phyloP scores from a whole-genome alignment of 495 filamentous ascomycete genomes.

The Hypoxylon fragiforme region DNA sequence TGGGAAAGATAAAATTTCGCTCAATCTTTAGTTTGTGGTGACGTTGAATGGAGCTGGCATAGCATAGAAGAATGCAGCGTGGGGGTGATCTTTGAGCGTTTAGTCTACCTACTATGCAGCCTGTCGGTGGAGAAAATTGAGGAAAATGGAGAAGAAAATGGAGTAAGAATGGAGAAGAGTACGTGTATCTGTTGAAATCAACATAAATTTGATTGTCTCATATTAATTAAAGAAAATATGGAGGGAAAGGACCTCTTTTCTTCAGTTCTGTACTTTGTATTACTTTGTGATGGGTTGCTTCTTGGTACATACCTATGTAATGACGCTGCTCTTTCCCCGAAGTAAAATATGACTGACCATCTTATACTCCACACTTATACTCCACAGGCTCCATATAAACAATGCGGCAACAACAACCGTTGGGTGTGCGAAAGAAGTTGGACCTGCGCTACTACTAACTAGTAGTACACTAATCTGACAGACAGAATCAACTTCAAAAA shows the following conservation, averaged over 20 bases:
- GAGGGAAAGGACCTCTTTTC: conserved; percentile 10
- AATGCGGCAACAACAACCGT: conserved; percentile 26
- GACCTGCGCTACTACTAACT: conserved; percentile 7
- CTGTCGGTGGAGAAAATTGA: conserved; percentile 26
- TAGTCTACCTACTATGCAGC: conserved; percentile 10
- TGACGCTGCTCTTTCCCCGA: conserved; percentile 22
- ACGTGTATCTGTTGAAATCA: conserved; percentile 27
- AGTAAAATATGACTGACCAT: conserved; percentile 12
- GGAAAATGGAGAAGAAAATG: background rate
- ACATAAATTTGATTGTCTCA: conserved; percentile 16
- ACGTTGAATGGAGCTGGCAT: conserved; percentile 7
- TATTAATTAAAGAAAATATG: conserved; percentile 21
- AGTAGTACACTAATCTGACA: no score
- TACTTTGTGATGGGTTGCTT: conserved; percentile 19
- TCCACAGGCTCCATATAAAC: conserved; percentile 25
- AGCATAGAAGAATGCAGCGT: conserved; percentile 13
- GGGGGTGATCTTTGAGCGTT: conserved; percentile 19
- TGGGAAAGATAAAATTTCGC: conserved; percentile 18
- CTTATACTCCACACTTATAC: conserved; percentile 14
- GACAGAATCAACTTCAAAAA: no score
- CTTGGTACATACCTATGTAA: conserved; percentile 8
- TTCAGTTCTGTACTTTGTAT: conserved; percentile 7
- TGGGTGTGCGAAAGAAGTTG: conserved; percentile 11
- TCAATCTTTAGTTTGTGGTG: conserved; percentile 11
- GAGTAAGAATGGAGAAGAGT: conserved; percentile 26